These are phyloP conservation scores for Daucus carota DNA, from an alignment of 129 eudicot genomes.

Conservation along the genomic window DNA sequence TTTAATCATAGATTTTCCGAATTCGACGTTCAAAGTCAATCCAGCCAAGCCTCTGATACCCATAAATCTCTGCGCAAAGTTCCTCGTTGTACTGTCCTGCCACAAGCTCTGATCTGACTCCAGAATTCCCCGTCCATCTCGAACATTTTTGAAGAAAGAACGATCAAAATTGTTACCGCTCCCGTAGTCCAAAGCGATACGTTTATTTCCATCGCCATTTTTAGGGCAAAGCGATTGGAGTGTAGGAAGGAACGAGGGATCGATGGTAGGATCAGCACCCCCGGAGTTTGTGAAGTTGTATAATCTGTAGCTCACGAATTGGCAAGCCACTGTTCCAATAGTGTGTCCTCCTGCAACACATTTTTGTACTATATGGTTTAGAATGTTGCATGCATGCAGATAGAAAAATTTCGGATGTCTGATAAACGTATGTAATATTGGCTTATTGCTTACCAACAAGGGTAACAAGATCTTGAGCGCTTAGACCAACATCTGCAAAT, in stretches of 20 bases:
- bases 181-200: conserved; percentile 46
- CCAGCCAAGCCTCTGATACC: conserved; percentile 49
- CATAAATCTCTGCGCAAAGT: conserved; percentile 34
- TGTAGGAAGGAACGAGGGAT: conserved; percentile 36
- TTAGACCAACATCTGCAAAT: conserved; percentile 44
- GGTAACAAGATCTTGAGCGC: conserved; percentile 59
- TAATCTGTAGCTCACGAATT: conserved; percentile 47
- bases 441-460: conserved; percentile 46
- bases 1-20: conserved; percentile 75
- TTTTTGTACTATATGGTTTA: too few relatives aligned
- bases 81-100: conserved; percentile 41
- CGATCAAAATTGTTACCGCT: conserved; percentile 37
- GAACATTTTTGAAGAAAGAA: conserved; percentile 43
- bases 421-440: too few relatives aligned
- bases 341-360: conserved; percentile 61
- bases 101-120: conserved; percentile 62
- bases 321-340: conserved; percentile 65
- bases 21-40: conserved; percentile 37
- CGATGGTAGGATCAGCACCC: conserved; percentile 50
- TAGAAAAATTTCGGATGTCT: too few relatives aligned
- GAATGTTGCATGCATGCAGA: not conserved
- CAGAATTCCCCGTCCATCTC: conserved; percentile 45
- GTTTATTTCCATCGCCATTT: conserved; percentile 31
- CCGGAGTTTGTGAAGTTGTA: conserved; percentile 47
- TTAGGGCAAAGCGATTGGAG: conserved; percentile 53